These are phyloP conservation scores for Aspergillus sp. DNA, from an alignment of 2,329 filamentous ascomycete genomes.

Conservation along the genomic window DNA sequence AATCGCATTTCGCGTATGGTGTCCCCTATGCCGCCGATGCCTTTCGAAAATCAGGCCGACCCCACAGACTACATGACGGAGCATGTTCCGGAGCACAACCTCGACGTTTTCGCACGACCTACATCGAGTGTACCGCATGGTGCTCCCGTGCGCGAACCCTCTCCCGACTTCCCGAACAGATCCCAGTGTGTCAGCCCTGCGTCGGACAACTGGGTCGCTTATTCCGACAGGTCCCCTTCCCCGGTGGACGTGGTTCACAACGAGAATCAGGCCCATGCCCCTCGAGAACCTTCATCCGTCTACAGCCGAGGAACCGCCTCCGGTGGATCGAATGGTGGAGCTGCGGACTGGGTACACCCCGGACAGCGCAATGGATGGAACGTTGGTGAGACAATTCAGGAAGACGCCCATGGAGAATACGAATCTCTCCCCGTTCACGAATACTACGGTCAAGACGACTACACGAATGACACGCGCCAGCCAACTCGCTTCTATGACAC, in stretches of 20 bases:
- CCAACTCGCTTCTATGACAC: constrained; percentile 22
- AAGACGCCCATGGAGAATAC: constrained; percentile 39
- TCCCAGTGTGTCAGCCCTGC: constrained; percentile 36
- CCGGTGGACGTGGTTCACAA: constrained; percentile 24
- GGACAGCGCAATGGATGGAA: constrained; percentile 29
- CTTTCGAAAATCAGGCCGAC: constrained; percentile 28
- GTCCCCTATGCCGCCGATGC: constrained; percentile 30
- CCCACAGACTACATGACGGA: constrained; percentile 30
- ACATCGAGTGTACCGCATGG: constrained; percentile 31
- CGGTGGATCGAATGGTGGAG: constrained; percentile 25
- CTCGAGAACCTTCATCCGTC: constrained; percentile 35
- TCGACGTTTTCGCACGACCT: constrained; percentile 30
- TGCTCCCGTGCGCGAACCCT: constrained; percentile 29
- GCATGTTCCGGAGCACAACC: constrained; percentile 26
- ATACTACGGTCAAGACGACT: constrained; percentile 33
- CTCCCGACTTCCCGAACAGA: constrained; percentile 27
- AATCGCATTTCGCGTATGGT: constrained; percentile 32
- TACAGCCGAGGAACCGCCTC: constrained; percentile 31
- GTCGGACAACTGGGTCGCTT: constrained; percentile 44
- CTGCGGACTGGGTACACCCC: constrained; percentile 36
- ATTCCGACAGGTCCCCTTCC: constrained; percentile 35
- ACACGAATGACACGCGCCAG: constrained; percentile 19
- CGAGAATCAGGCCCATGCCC: constrained; percentile 21
- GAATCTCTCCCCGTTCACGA: constrained; percentile 36
- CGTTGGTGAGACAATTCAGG: constrained; percentile 29